Percentiles rank a stretch among this genome's conserved stretches.
Conservation (phyloP, 2,329 filamentous ascomycete species). For the Ceratocystiopsis minuta region DNA sequence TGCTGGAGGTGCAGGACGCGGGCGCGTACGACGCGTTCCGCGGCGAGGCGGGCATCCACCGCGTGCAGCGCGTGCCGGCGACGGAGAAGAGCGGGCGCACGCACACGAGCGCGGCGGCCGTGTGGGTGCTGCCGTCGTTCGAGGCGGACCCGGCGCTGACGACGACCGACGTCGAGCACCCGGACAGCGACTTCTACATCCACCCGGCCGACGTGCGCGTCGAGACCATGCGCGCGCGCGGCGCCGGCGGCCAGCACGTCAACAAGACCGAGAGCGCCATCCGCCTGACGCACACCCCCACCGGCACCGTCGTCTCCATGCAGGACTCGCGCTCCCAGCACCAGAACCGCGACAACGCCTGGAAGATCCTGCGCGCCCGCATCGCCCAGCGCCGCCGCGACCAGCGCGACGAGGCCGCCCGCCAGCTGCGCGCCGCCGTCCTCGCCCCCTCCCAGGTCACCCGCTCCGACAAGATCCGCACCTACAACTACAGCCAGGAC, state of each 20-base stretch:
- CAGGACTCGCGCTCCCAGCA: conserved; percentile 86
- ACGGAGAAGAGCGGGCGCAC: conserved; percentile 84
- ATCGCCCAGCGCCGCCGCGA: conserved; percentile 67
- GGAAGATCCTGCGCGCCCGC: conserved; percentile 66
- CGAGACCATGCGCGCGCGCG: conserved; percentile 82
- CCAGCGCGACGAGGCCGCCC: conserved; percentile 64
- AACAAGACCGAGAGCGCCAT: conserved; percentile 97
- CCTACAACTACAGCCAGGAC: conserved; percentile 63
- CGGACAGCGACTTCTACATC: conserved; percentile 81
- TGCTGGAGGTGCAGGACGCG: conserved; percentile 61
- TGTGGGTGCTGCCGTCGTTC: conserved; percentile 81
- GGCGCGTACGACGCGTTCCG: conserved; percentile 70
- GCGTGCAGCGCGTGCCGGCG: conserved; percentile 80
- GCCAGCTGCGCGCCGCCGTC: conserved; percentile 56
- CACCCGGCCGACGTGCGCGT: conserved; percentile 63
- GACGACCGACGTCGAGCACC: conserved; percentile 51
- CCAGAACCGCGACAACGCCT: conserved; percentile 73
- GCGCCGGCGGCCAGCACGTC: conserved; percentile 91
- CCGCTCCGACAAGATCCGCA: conserved; percentile 81
- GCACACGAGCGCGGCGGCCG: conserved; percentile 81
- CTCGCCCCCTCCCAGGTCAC: conserved; percentile 69
- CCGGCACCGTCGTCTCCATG: conserved; percentile 72
- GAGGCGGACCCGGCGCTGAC: conserved; percentile 15
- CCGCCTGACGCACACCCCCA: conserved; percentile 77
- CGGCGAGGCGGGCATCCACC: conserved; percentile 82